A percentile compares a stretch with the other conserved stretches of the same genome.
Conservation (phyloP, 345 rosid species). For the Conringia planisiliqua region DNA sequence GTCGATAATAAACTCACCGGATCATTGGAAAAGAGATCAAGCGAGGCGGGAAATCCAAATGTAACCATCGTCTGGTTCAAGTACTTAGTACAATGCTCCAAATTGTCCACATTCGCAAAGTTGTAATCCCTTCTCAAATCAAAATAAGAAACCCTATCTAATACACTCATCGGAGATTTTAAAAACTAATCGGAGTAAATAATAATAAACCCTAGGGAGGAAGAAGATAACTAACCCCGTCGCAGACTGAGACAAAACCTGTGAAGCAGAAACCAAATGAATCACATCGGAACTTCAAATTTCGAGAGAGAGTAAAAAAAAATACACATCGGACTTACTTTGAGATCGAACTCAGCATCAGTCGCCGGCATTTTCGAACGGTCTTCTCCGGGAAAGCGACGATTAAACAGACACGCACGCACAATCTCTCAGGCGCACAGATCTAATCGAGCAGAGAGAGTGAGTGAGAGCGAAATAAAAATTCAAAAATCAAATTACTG, state of each 20-base stretch:
- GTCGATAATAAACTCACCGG: constrained; percentile 47
- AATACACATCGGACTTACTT: constrained; percentile 33
- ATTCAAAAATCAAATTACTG: constrained; percentile 31
- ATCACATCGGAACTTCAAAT: not conserved
- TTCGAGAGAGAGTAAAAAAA: not conserved
- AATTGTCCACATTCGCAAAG: constrained; percentile 78
- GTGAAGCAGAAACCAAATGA: constrained; percentile 14
- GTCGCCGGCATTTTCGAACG: constrained; percentile 47
- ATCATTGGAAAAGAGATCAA: constrained; percentile 90
- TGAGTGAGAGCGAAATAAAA: not conserved
- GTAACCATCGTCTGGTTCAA: constrained; percentile 93
- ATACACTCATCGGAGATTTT: not conserved
- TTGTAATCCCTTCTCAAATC: constrained; percentile 54
- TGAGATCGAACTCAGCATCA: constrained; percentile 59
- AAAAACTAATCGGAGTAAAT: not conserved
- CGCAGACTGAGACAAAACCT: constrained; percentile 50
- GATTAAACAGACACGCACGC: not conserved
- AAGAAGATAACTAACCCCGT: constrained; percentile 46
- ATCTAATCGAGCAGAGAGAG: constrained; percentile 31
- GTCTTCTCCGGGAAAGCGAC: not conserved
- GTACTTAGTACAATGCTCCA: constrained; percentile 92
- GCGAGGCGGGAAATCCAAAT: constrained; percentile 91
- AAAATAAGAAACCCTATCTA: not conserved
- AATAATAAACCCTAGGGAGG: constrained; percentile 18
- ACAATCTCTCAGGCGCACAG: not conserved